Conservation (phyloP, 306 rosid genomes). For the Biancaea sappan region DNA sequence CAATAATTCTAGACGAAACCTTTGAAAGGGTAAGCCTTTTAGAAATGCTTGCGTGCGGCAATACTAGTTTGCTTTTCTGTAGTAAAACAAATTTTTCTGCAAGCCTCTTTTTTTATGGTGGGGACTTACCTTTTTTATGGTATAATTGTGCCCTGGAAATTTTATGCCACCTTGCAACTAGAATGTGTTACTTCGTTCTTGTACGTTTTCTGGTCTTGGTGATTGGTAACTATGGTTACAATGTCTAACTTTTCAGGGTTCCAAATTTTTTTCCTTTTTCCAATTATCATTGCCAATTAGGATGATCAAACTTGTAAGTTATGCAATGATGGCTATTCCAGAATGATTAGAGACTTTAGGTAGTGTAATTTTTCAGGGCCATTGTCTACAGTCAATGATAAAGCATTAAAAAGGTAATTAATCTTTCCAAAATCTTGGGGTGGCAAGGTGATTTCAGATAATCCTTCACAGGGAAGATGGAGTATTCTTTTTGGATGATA, state of each 20-base stretch:
- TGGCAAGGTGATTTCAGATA: background rate
- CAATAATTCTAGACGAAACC: constrained; percentile 95
- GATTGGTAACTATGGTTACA: background rate
- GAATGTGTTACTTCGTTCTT: background rate
- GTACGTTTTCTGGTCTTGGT: background rate
- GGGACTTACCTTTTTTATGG: constrained; percentile 7
- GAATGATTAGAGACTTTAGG: background rate
- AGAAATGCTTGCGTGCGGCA: constrained; percentile 2
- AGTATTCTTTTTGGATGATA: background rate
- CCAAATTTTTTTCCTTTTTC: background rate
- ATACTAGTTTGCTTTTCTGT: background rate
- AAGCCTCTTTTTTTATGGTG: constrained; percentile 1
- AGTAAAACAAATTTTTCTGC: constrained; percentile 10
- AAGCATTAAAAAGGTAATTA: background rate
- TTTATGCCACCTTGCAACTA: constrained; percentile 20
- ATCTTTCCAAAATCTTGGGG: background rate
- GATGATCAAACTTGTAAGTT: background rate
- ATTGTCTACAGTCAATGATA: background rate
- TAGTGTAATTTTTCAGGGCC: background rate
- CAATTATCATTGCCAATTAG: background rate
- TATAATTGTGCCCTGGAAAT: constrained; percentile 9
- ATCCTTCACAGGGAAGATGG: background rate
- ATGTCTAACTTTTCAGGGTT: background rate
- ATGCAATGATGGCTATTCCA: background rate
- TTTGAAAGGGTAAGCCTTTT: constrained; percentile 75